Evolutionary conservation across 192 early-diverging fungal genomes (phyloP), one percentile per base, ranked within the genome.

Genomic region (Coemansia sp.): DNA sequence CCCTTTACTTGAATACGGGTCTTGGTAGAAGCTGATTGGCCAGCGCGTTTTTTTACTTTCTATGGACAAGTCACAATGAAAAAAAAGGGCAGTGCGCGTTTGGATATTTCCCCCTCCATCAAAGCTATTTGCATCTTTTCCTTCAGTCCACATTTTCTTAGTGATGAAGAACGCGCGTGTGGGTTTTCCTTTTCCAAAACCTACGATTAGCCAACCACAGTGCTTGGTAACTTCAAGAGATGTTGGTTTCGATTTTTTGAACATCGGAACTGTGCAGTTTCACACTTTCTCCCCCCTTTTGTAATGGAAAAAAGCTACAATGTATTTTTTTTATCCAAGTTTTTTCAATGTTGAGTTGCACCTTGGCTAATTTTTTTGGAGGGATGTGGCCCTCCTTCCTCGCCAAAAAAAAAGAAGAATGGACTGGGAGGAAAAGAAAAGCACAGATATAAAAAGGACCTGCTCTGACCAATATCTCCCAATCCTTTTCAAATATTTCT

Each of bases 201-300:
- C 4, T 5, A 31, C 30, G 4, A 31, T 7, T 31, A 65, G 58
- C 69, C 69, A 71, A 71, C 69, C 69, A 56, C 63, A 60, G 44
- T 12, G 53, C 54, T 57, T 9, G 41, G 48, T 18, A 47, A 25
- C 19, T 14, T 3, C 18, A 14, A 49, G 54, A 24, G 69, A 61
- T 56, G 27, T 62, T 62, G 4, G 23, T 54, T 63, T 41, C 52
- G 52, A 23, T 63, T 55, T 57, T 57, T 14, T 38, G 22, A 28
- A n/a, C 9, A 57, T 38, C 9, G 49, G 21, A 57, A 10, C 56
- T 21, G 12, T 4, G 9, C 41, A 41, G 31, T 57, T 6, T 56
- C 27, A 1, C 30, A 31, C 30, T 5, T 7, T 31, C n/a, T 31
- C 30, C 30, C 30, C 30, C 7, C 30, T 31, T 31, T 31, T 31